Base-by-base conservation (phyloP, 1,284 basidiomycete genomes). In the Ganoderma lingzhi region DNA sequence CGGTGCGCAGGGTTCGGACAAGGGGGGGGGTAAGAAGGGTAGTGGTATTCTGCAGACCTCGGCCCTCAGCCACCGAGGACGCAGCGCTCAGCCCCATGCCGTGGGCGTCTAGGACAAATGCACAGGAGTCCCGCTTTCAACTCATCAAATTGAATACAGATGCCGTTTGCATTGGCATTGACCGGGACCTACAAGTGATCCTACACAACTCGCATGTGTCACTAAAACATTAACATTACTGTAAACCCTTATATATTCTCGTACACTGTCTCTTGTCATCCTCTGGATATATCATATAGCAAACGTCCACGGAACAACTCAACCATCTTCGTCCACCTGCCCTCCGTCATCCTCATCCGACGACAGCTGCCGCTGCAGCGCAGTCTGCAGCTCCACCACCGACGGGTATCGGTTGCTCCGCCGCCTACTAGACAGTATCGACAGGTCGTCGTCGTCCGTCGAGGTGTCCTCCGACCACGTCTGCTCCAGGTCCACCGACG, bases 381-480 rank as follows among this genome's bases (percentile, higher is more conserved):
- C 75, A 48, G 73, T 59, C 37, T 73, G 76, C 65, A 72, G 58
- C 63, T 77, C 73, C 53, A 73, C 64, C 32, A 69, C 70, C 35
- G 71, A 76, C 14, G 80, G 75, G 68, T 72, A 72, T 41, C 77
- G 75, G 23, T 64, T 48, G 51, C 67, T 62, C 10, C 69, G 70
- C 66, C 75, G 75, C 12, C 71, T 71, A 6, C 71, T 71, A 6
- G 80, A 78, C 62, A 80, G 74, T 4, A 79, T 45, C 9, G 79
- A 79, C 30, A 82, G 69, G 64, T 87, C 86, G 63, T 88, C 88
- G 44, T 87, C 88, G 42, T 86, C 88, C 6, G 88, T 89, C 5
- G 90, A 92, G 72, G 87, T 90, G 76, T 92, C 90, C 68, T 87
- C 92, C 71, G 90, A 90, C 87, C 88, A 91, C 3, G 80, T 62